Conservation (phyloP, 805 yeast species). For the Starmerella khaoyaiensis region DNA sequence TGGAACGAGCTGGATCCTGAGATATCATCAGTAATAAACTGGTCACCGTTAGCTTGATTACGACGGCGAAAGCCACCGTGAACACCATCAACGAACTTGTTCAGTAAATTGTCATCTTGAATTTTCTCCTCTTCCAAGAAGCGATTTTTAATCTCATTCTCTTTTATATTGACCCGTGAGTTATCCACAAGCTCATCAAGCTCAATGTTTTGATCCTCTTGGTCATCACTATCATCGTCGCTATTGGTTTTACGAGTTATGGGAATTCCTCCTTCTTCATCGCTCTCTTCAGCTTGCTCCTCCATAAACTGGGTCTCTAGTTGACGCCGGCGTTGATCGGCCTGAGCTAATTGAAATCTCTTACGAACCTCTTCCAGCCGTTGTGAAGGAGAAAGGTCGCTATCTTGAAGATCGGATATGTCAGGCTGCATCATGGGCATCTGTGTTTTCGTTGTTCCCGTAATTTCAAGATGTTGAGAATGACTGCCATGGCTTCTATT, state of each 20-base stretch:
- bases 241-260: constrained; percentile 11
- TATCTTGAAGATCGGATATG: constrained; percentile 4
- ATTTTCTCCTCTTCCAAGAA: constrained; percentile 16
- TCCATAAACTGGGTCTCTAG: no score
- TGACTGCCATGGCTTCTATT: background rate
- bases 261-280: constrained; percentile 19
- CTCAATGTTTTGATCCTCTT: constrained; percentile 8
- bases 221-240: constrained; percentile 13
- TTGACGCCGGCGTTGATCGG: constrained; percentile 1
- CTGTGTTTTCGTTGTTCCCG: background rate
- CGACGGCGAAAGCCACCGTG: constrained; percentile 20
- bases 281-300: constrained; percentile 22
- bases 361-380: constrained; percentile 15
- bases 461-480: constrained; percentile 1
- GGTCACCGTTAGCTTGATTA: constrained; percentile 7
- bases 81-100: constrained; percentile 18
- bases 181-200: constrained; percentile 18
- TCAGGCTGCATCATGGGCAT: constrained; percentile 7
- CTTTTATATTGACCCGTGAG: constrained; percentile 3
- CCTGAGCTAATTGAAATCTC: constrained; percentile 8
- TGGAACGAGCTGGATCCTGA: constrained; percentile 4
- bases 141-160: constrained; percentile 7
- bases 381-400: constrained; percentile 10
- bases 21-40: constrained; percentile 11
- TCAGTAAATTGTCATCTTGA: constrained; percentile 17